phyloP scores from a whole-genome alignment of 129 eudicot species.

The Cynara cardunculus region DNA sequence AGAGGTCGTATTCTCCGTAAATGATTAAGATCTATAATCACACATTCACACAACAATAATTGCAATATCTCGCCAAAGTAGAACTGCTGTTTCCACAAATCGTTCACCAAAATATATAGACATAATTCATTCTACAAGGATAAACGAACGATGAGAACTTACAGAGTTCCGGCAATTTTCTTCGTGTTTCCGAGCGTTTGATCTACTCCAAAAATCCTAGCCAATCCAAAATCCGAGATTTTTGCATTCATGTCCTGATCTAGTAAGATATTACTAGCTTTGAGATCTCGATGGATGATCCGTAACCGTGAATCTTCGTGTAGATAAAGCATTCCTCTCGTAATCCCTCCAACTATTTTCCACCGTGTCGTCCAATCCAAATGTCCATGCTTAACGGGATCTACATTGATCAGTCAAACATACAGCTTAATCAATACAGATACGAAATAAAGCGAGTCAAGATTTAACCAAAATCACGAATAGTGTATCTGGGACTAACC shows the following conservation, averaged over 20 bases:
- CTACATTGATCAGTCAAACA: conserved; percentile 15
- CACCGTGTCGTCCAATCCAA: conserved; percentile 28
- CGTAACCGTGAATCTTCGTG: conserved; percentile 36
- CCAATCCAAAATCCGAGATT: conserved; percentile 39
- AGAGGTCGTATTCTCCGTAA: neutral
- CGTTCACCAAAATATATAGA: neutral
- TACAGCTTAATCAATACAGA: conserved; percentile 5
- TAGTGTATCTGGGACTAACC: conserved; percentile 14
- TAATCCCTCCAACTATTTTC: conserved; percentile 36
- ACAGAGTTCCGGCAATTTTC: conserved; percentile 46
- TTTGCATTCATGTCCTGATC: conserved; percentile 33
- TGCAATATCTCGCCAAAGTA: too few species aligned
- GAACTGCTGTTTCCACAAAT: too few species aligned
- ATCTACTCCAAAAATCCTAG: conserved; percentile 36
- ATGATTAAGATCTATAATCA: neutral
- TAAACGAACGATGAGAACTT: neutral
- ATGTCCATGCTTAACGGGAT: conserved; percentile 22
- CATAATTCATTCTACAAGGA: neutral
- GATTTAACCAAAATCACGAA: neutral
- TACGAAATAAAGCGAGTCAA: neutral
- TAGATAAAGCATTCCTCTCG: conserved; percentile 39
- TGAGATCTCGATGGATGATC: conserved; percentile 42
- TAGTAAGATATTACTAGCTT: conserved; percentile 37
- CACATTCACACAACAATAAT: neutral
- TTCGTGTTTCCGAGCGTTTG: conserved; percentile 41